Conservation (phyloP, 441 rosid species). For the Melastoma candidum region DNA sequence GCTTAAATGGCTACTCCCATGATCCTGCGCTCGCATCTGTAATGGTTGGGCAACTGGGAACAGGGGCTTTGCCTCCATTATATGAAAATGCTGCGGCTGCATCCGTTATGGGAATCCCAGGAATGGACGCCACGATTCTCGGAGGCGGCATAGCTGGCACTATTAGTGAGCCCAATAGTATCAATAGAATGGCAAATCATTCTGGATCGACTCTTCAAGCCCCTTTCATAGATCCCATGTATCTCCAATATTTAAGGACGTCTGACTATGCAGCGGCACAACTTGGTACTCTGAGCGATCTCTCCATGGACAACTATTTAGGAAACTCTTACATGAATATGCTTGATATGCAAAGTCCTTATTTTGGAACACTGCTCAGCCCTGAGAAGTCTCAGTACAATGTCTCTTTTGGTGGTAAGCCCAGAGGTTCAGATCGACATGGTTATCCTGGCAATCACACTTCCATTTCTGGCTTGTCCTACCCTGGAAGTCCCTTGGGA, state of each 20-base stretch:
- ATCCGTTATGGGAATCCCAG: slow-evolving; percentile 47
- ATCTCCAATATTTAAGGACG: slow-evolving; percentile 49
- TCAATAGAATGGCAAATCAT: slow-evolving; percentile 38
- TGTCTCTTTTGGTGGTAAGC: slow-evolving; percentile 36
- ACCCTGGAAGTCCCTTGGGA: slow-evolving; percentile 63
- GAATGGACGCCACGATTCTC: slow-evolving; percentile 50
- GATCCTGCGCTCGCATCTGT: slow-evolving; percentile 55
- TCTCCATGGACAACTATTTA: slow-evolving; percentile 33
- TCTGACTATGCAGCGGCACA: slow-evolving; percentile 39
- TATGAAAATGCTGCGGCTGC: slow-evolving; percentile 64
- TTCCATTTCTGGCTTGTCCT: slow-evolving; percentile 51
- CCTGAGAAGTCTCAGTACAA: slow-evolving; percentile 64
- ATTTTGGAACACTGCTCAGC: slow-evolving; percentile 40
- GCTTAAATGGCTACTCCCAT: slow-evolving; percentile 37
- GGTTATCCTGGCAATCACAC: slow-evolving; percentile 52
- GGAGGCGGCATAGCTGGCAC: slow-evolving; percentile 38
- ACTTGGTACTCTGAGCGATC: slow-evolving; percentile 42
- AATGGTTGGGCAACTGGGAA: slow-evolving; percentile 60
- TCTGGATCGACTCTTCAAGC: slow-evolving; percentile 45
- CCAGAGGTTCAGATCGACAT: slow-evolving; percentile 46
- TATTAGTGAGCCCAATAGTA: slow-evolving; percentile 36
- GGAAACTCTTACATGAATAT: slow-evolving; percentile 50
- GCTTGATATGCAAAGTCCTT: slow-evolving; percentile 61
- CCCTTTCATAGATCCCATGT: slow-evolving; percentile 53
- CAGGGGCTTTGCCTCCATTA: slow-evolving; percentile 47